Conservation (phyloP, 2,329 filamentous ascomycete species). For the Fusarium sp. region DNA sequence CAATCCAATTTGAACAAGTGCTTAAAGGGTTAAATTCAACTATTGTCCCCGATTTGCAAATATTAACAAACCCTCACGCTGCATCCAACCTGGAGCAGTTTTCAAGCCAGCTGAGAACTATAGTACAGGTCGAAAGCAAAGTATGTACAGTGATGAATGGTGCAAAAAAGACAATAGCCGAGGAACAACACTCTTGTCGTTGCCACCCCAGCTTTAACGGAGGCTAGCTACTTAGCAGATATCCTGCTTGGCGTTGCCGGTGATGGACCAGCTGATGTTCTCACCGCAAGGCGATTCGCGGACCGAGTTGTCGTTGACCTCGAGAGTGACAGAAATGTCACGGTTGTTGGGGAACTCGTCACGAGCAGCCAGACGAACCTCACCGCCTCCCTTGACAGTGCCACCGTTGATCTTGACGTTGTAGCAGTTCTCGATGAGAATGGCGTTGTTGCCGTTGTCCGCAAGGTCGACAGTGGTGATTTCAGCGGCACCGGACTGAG, state of each 20-base stretch:
- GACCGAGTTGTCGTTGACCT: slow-evolving; percentile 63
- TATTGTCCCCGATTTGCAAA: background rate
- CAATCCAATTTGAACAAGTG: background rate
- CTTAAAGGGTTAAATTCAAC: background rate
- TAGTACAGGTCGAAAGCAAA: background rate
- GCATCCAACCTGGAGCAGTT: background rate
- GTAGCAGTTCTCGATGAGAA: slow-evolving; percentile 72
- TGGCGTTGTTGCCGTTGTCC: slow-evolving; percentile 66
- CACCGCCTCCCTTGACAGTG: slow-evolving; percentile 65
- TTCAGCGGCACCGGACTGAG: slow-evolving; percentile 64
- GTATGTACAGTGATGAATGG: slow-evolving; percentile 1
- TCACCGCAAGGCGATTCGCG: slow-evolving; percentile 66
- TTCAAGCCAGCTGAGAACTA: background rate
- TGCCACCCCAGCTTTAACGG: background rate
- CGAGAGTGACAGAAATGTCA: slow-evolving; percentile 62
- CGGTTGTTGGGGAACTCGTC: slow-evolving; percentile 65
- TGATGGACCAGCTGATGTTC: slow-evolving; percentile 63
- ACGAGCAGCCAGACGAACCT: slow-evolving; percentile 65
- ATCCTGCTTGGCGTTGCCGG: slow-evolving; percentile 56
- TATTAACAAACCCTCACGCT: background rate
- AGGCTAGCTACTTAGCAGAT: slow-evolving; percentile 49
- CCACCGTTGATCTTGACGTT: slow-evolving; percentile 63
- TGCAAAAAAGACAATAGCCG: background rate
- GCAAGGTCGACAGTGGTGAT: slow-evolving; percentile 63
- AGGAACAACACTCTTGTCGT: background rate